A percentile compares a stretch with the other conserved stretches of the same genome.
Evolutionary conservation across 1,139 yeast species (phyloP).

Genomic region (Yamadazyma sp.): DNA sequence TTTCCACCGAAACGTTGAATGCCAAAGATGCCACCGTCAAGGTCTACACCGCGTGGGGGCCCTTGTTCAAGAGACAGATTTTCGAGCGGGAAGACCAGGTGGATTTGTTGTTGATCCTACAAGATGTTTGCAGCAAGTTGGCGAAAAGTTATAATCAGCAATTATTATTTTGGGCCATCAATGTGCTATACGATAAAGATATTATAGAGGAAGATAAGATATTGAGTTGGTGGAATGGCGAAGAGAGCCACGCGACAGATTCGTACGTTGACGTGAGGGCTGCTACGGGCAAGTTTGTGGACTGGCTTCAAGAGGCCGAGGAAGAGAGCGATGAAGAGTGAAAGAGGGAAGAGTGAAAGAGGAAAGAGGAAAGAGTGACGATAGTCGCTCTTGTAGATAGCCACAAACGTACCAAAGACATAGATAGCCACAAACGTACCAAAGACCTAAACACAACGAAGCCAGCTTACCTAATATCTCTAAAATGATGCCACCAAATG

Average conservation of each 20-base stretch:
- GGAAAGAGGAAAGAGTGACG: too few relatives aligned
- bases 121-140: slow-evolving; percentile 41
- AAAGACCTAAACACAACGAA: too few relatives aligned
- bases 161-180: slow-evolving; percentile 62
- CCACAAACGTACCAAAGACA: too few relatives aligned
- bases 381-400: too few relatives aligned
- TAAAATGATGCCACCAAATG: neutral
- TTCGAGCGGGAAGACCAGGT: slow-evolving; percentile 77
- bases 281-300: slow-evolving; percentile 70
- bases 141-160: slow-evolving; percentile 42
- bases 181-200: slow-evolving; percentile 75
- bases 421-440: too few relatives aligned
- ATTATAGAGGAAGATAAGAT: slow-evolving; percentile 80
- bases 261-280: slow-evolving; percentile 49
- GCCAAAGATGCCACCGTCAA: slow-evolving; percentile 75
- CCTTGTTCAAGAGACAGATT: slow-evolving; percentile 75
- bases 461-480: slow-evolving; percentile 9
- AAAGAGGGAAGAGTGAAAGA: too few relatives aligned
- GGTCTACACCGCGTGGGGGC: slow-evolving; percentile 78
- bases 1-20: slow-evolving; percentile 71
- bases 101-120: slow-evolving; percentile 65
- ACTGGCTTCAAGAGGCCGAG: slow-evolving; percentile 87
- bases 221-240: slow-evolving; percentile 73
- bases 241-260: slow-evolving; percentile 40
- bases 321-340: slow-evolving; percentile 73